A percentile compares a stretch with the other conserved stretches of the same genome.
phyloP scores from a whole-genome alignment of 345 rosid species.

The Acer saccharum region DNA sequence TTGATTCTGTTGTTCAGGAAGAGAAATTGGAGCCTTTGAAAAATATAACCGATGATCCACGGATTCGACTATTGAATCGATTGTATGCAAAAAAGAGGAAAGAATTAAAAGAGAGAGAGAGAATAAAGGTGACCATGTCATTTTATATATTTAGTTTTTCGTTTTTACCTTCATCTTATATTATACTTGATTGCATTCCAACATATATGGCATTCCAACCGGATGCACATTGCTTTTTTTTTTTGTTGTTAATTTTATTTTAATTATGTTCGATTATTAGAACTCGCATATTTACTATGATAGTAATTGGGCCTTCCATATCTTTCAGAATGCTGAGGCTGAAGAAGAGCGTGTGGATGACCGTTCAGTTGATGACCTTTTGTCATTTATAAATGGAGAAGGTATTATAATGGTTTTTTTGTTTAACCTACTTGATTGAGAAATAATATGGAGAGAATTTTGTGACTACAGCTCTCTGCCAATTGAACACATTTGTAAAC shows the following conservation, averaged over 20 bases:
- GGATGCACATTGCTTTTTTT: not conserved
- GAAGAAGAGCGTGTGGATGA: conserved; percentile 78
- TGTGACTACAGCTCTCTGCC: not conserved
- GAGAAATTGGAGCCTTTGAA: conserved; percentile 90
- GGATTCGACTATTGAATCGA: conserved; percentile 81
- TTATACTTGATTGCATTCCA: not conserved
- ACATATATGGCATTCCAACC: not conserved
- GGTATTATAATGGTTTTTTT: conserved; percentile 37
- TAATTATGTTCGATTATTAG: not conserved
- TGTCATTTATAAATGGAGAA: conserved; percentile 78
- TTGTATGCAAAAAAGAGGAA: conserved; percentile 83
- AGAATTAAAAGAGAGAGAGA: conserved; percentile 79
- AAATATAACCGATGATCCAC: conserved; percentile 81
- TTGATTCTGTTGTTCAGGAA: conserved; percentile 49
- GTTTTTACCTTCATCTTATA: not conserved
- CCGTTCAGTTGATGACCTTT: conserved; percentile 88
- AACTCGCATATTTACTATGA: conserved; percentile 1
- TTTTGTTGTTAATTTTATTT: not conserved
- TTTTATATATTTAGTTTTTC: not conserved
- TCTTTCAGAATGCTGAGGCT: conserved; percentile 65
- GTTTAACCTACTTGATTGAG: not conserved
- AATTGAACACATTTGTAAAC: not conserved
- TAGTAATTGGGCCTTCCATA: conserved; percentile 21
- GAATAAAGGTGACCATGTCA: conserved; percentile 54
- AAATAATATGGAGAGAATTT: conserved; percentile 4